Conservation (phyloP, 306 rosid species). For the Rosa rugosa region DNA sequence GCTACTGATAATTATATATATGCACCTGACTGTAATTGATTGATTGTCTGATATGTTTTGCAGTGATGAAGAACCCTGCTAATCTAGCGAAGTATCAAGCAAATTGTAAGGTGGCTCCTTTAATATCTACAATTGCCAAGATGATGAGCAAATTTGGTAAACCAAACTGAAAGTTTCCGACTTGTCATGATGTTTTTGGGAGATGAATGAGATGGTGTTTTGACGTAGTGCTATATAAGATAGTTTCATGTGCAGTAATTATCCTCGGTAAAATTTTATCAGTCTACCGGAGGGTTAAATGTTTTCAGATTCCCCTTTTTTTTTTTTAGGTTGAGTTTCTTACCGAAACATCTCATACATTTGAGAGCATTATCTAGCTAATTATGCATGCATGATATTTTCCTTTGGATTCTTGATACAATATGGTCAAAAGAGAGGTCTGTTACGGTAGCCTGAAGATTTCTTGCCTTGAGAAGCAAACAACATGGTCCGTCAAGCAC, state of each 20-base stretch:
- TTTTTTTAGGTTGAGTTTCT: background rate
- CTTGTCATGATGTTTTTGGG: background rate
- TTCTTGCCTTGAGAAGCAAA: too few relatives aligned
- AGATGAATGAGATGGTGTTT: background rate
- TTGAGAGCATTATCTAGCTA: background rate
- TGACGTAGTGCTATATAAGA: background rate
- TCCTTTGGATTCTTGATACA: too few relatives aligned
- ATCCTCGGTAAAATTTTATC: background rate
- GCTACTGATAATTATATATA: background rate
- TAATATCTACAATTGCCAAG: slow-evolving; percentile 49
- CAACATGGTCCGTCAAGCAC: background rate
- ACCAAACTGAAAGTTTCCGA: slow-evolving; percentile 32
- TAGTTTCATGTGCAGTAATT: background rate
- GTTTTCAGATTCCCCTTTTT: background rate
- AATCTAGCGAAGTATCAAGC: slow-evolving; percentile 82
- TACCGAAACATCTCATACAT: background rate
- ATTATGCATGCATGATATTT: too few relatives aligned
- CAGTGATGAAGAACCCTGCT: slow-evolving; percentile 94
- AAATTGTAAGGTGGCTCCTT: slow-evolving; percentile 88
- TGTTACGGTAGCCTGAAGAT: background rate
- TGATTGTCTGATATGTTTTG: slow-evolving; percentile 20
- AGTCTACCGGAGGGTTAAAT: background rate
- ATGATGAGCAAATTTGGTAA: slow-evolving; percentile 89
- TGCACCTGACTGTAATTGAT: background rate
- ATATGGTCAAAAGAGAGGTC: background rate